Evolutionary conservation across 768 basidiomycete species (phyloP).

Genomic region (Krasilnikovozyma curviuscula): DNA sequence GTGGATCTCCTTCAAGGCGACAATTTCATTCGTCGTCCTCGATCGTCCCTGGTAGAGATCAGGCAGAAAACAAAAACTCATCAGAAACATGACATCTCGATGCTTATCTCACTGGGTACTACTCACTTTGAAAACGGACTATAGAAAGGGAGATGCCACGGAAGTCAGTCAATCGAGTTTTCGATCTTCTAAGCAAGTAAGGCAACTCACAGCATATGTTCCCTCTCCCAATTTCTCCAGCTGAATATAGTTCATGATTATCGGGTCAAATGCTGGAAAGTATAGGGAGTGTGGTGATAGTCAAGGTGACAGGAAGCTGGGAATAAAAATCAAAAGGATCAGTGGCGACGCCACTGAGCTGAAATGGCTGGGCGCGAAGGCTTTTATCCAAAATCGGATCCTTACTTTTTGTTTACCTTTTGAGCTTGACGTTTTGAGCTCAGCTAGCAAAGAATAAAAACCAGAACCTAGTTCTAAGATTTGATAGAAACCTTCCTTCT

Average conservation of each 20-base stretch:
- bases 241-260: conserved; percentile 41
- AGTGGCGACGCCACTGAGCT: no score
- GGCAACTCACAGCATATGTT: conserved; percentile 71
- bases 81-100: no score
- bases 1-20: conserved; percentile 96
- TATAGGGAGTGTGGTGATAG: not conserved
- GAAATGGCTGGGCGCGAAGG: no score
- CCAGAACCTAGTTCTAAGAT: no score
- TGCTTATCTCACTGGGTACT: no score
- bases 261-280: not conserved
- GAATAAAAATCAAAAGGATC: not conserved
- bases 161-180: no score
- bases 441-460: no score
- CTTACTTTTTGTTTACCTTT: no score
- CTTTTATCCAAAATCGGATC: no score
- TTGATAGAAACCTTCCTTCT: no score
- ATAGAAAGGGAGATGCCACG: not conserved
- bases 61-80: not conserved
- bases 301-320: not conserved
- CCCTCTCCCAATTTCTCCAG: conserved; percentile 81
- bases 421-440: no score
- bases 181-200: conserved; percentile 3
- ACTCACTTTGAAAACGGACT: not conserved
- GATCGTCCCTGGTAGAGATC: conserved; percentile 44
- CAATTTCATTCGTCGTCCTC: conserved; percentile 92